A percentile compares a stretch with the other conserved stretches of the same genome.
phyloP scores from a whole-genome alignment of 345 rosid genomes.

The Mercurialis annua region DNA sequence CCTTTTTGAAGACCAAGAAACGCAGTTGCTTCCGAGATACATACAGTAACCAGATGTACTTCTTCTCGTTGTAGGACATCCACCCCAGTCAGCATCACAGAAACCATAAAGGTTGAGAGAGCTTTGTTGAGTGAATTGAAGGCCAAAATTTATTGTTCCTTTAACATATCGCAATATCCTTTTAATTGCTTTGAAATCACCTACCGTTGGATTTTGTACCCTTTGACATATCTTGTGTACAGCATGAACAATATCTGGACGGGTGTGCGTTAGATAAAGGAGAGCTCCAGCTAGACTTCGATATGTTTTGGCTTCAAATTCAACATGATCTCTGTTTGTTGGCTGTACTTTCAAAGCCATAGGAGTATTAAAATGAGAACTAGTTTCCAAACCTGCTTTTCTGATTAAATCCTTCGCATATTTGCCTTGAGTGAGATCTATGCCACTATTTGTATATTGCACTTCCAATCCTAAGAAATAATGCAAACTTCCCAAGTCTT shows the following conservation, averaged over 20 bases:
- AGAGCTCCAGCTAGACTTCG: neutral
- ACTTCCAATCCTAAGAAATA: neutral
- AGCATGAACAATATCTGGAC: neutral
- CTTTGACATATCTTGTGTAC: neutral
- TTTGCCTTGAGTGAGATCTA: neutral
- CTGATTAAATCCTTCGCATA: neutral
- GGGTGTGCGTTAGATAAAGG: neutral
- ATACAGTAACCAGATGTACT: neutral
- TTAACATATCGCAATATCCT: neutral
- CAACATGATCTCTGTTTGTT: neutral
- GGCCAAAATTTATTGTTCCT: neutral
- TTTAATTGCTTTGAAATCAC: neutral
- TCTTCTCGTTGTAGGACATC: neutral
- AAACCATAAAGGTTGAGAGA: no score
- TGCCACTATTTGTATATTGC: neutral
- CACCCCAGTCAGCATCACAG: no score
- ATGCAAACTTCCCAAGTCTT: neutral
- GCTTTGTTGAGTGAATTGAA: neutral
- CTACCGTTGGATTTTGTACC: neutral
- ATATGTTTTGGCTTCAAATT: neutral
- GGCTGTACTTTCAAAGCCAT: neutral
- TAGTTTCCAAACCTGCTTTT: neutral
- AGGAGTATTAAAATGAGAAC: neutral
- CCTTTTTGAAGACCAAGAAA: neutral
- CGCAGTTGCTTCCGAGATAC: neutral